Base-by-base conservation (phyloP, 2,329 filamentous ascomycete genomes). In the Apiospora arundinis region DNA sequence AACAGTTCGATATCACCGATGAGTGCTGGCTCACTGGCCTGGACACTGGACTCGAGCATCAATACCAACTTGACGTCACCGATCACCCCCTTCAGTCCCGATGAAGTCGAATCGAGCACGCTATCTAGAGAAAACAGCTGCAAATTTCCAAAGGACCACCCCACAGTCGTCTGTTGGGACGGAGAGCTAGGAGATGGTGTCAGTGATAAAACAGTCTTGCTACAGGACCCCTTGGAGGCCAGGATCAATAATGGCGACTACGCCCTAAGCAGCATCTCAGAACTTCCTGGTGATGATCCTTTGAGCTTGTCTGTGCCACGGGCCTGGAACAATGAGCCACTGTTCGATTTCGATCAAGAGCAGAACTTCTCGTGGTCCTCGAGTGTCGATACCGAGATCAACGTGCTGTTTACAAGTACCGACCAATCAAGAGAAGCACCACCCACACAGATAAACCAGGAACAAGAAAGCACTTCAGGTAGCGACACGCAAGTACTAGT, bases 21-120 rank as follows among this genome's bases (percentile, higher is more conserved):
- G 48, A 88, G 86, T 5, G 74, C 73, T 42, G 73, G 69, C 28
- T 78, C 78, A 67, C 78, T 77, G 6, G 75, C 77, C 16, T 87
- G 85, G 81, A 82, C 83, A 14, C 80, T 81, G 74, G 78, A 76
- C 21, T 81, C 82, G 12, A 82, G 79, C 3, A 77, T 83, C 45
- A 82, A 86, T 69, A 85, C 85, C 1, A 79, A 78, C 70, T 77
- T 86, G 74, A 84, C 84, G 7, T 87, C 86, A 23, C 85, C 86
- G 1, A 79, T 82, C 44, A 85, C 84, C 49, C 77, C 83, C 40
- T 73, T 80, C 42, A 82, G 80, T 69, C 78, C 81, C 11, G 77
- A 77, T 49, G 77, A 75, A 4, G 69, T 78, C 42, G 68, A 71
- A 63, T 79, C 80, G 70, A 73, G 77, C 70, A 21, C 67, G 7